These are phyloP conservation scores for Agrostemma githago DNA, from an alignment of 148 eudicot species.

Conservation along the genomic window DNA sequence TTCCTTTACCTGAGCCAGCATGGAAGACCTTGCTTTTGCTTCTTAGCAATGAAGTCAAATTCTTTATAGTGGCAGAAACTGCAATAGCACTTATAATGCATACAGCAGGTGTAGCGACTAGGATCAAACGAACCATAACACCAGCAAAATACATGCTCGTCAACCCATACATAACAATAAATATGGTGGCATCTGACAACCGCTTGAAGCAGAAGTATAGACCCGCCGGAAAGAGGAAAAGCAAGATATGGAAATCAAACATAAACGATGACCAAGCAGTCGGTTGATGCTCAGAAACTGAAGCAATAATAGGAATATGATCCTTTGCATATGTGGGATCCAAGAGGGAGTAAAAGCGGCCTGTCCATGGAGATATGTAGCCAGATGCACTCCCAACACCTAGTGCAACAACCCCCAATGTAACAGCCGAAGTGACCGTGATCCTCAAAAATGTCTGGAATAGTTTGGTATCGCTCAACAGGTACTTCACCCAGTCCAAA, in stretches of 20 bases:
- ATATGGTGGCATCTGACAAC: constrained; percentile 93
- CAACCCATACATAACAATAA: constrained; percentile 94
- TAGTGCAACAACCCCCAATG: constrained; percentile 74
- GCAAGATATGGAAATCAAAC: constrained; percentile 95
- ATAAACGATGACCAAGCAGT: constrained; percentile 99
- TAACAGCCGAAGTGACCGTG: constrained; percentile 71
- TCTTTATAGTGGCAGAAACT: constrained; percentile 90
- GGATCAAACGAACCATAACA: constrained; percentile 97
- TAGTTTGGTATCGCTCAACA: constrained; percentile 65
- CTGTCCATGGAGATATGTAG: constrained; percentile 96
- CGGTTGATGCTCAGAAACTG: constrained; percentile 98
- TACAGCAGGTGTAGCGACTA: constrained; percentile 95
- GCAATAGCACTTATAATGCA: constrained; percentile 98
- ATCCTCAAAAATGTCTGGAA: constrained; percentile 83
- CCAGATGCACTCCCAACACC: constrained; percentile 97
- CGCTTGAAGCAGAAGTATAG: constrained; percentile 95
- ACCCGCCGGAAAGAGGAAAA: constrained; percentile 94
- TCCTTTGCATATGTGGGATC: constrained; percentile 99
- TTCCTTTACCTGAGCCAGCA: constrained; percentile 58
- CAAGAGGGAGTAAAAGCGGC: constrained; percentile 93
- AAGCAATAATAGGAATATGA: constrained; percentile 96
- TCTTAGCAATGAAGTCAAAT: constrained; percentile 67
- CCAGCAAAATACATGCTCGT: constrained; percentile 99
- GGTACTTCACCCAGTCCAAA: constrained; percentile 90
- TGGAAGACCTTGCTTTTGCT: constrained; percentile 50